phyloP scores from a whole-genome alignment of 441 rosid species.

The Kokia cookei region DNA sequence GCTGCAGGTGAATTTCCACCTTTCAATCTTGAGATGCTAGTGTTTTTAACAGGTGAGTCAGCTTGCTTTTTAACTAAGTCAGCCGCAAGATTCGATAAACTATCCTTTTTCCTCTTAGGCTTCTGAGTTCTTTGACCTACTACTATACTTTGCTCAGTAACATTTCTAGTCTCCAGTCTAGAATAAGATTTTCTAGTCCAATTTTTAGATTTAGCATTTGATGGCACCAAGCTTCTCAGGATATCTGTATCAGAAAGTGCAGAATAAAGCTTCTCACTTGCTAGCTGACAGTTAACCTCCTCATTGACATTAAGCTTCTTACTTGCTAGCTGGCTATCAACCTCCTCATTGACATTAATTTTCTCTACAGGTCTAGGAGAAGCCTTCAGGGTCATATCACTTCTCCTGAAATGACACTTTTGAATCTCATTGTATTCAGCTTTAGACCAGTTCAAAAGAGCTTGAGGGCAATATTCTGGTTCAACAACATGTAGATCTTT shows the following conservation, averaged over 20 bases:
- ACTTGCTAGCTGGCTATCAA: conserved; percentile 2
- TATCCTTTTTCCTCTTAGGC: conserved; percentile 21
- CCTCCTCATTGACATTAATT: not conserved
- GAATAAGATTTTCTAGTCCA: not conserved
- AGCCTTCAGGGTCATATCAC: conserved; percentile 26
- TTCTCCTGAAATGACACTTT: not conserved
- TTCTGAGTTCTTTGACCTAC: conserved; percentile 11
- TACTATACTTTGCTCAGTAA: not conserved
- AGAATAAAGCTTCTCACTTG: conserved; percentile 7
- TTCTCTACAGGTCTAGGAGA: not conserved
- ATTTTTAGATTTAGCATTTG: conserved; percentile 3
- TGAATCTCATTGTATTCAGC: conserved; percentile 9
- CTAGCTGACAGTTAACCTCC: conserved; percentile 2
- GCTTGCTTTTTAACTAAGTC: conserved; percentile 8
- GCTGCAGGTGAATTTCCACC: conserved; percentile 17
- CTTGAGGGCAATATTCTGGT: conserved; percentile 39
- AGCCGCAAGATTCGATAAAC: not conserved
- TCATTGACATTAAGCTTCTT: not conserved
- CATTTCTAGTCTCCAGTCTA: not conserved
- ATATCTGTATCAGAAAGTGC: not conserved
- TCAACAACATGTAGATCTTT: conserved; percentile 12
- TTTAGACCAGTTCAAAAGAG: conserved; percentile 34
- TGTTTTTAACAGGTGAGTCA: conserved; percentile 13
- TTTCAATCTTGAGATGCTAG: conserved; percentile 12
- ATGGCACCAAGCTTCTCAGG: conserved; percentile 10